Conservation (phyloP, 805 yeast species). For the Cyberlindnera mycetangii region DNA sequence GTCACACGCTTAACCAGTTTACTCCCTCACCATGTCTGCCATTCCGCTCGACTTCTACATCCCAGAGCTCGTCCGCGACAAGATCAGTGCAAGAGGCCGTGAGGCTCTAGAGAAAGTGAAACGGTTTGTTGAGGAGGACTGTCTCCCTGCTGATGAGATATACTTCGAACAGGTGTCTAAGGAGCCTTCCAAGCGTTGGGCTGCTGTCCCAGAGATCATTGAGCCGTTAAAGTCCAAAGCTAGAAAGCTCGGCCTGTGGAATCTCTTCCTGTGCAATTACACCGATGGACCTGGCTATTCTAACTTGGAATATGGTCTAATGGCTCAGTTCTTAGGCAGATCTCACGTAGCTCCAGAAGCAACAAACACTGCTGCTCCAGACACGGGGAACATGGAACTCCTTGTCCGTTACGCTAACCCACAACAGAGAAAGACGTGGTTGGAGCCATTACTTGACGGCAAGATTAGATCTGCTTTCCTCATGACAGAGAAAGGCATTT, state of each 20-base stretch:
- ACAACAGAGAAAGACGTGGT: conserved; percentile 46
- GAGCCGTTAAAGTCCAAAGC: conserved; percentile 55
- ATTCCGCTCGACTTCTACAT: conserved; percentile 28
- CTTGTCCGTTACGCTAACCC: conserved; percentile 37
- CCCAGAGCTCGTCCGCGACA: conserved; percentile 35
- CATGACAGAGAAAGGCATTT: conserved; percentile 61
- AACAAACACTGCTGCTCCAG: conserved; percentile 60
- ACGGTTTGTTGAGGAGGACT: conserved; percentile 53
- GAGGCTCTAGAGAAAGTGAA: conserved; percentile 36
- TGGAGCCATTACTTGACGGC: conserved; percentile 52
- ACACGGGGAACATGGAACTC: conserved; percentile 55
- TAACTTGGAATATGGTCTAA: conserved; percentile 60
- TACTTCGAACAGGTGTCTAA: conserved; percentile 38
- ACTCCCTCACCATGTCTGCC: not conserved
- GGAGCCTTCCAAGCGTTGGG: conserved; percentile 46
- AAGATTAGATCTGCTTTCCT: conserved; percentile 57
- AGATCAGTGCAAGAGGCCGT: conserved; percentile 33
- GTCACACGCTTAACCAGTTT: no score
- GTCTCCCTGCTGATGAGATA: conserved; percentile 52
- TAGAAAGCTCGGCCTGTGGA: conserved; percentile 53
- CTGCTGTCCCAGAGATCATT: conserved; percentile 41
- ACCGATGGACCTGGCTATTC: conserved; percentile 53
- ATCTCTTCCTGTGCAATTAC: conserved; percentile 46
- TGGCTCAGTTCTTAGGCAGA: conserved; percentile 62
- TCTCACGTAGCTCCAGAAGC: conserved; percentile 55